These are phyloP conservation scores for Casuarina glauca DNA, from an alignment of 306 rosid species.

Conservation along the genomic window DNA sequence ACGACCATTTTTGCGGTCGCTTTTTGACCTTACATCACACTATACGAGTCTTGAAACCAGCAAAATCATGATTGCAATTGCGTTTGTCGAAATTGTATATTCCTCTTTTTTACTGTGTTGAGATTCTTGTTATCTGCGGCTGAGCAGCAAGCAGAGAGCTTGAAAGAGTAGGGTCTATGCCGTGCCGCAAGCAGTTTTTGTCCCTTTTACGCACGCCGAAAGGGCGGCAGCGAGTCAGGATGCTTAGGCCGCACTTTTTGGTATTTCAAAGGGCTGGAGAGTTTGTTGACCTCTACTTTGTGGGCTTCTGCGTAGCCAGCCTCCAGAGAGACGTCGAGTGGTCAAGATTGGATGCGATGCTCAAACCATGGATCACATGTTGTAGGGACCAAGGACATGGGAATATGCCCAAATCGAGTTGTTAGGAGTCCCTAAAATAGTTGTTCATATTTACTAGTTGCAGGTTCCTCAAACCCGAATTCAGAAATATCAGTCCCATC, in stretches of 20 bases:
- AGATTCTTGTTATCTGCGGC: too few species aligned
- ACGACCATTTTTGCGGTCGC: neutral
- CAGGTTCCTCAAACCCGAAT: too few species aligned
- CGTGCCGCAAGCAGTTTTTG: too few species aligned
- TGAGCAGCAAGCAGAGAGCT: too few species aligned
- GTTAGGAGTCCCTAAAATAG: too few species aligned
- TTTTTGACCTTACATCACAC: neutral
- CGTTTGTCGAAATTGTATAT: too few species aligned
- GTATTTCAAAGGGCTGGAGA: neutral
- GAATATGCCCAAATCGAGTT: neutral
- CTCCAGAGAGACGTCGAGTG: conserved; percentile 12
- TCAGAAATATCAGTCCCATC: too few species aligned
- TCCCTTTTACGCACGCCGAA: neutral
- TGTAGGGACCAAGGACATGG: neutral
- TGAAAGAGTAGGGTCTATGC: too few species aligned
- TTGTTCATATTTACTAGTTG: too few species aligned
- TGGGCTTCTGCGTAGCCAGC: conserved; percentile 23
- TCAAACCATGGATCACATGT: neutral
- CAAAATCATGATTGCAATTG: too few species aligned
- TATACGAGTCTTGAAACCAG: too few species aligned
- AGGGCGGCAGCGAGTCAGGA: neutral
- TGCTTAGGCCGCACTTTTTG: neutral
- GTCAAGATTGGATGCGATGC: conserved; percentile 28
- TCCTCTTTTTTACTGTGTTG: too few species aligned
- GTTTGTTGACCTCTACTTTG: conserved; percentile 35